Base-by-base conservation (phyloP, 2,329 filamentous ascomycete species). In the Pseudogymnoascus sp. region DNA sequence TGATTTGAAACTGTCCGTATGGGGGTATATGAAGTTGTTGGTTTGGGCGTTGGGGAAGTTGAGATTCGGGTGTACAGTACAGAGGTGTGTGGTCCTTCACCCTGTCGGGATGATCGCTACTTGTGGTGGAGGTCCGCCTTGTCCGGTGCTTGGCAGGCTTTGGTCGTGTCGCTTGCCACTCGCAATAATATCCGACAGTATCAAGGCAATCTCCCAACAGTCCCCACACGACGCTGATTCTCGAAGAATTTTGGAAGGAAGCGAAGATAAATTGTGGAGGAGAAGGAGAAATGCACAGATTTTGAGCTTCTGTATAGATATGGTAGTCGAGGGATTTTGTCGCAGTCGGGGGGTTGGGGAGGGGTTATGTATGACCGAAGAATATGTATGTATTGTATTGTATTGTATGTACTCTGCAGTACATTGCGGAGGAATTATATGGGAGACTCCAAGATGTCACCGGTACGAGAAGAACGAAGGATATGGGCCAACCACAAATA, bases 401-500 rank as follows among this genome's bases (percentile, higher is more conserved):
- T 4, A 21, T 21, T 21, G 40, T 31, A 54, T 33, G 29, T 54
- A 54, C 47, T 54, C 47, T 33, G 29, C 47, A 54, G 26, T 54
- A 31, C 47, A 33, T 54, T 29, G 6, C 47, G 33, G 47, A 21
- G 47, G 47, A 11, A 17, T 10, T n/a, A 54, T 54, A 54, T 33
- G 29, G 44, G 44, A 50, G n/a, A 29, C 24, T 44, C 17, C 6
- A 13, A 6, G 40, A 47, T 54, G 47, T 54, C 47, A 54, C 29
- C 26, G 47, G 47, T 33, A 54, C 47, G 47, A 54, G 17, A 2
- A 54, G 26, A 33, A 17, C 9, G n/a, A 33, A 17, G 9, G n/a
- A 17, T 11, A 54, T 54, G 47, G 47, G 29, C 47, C 47, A 54
- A 54, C 47, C 29, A 54, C 47, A 33, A 54, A 33, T 54, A 54